Conservation (phyloP, 768 basidiomycete genomes). For the Peribolospora baueri region DNA sequence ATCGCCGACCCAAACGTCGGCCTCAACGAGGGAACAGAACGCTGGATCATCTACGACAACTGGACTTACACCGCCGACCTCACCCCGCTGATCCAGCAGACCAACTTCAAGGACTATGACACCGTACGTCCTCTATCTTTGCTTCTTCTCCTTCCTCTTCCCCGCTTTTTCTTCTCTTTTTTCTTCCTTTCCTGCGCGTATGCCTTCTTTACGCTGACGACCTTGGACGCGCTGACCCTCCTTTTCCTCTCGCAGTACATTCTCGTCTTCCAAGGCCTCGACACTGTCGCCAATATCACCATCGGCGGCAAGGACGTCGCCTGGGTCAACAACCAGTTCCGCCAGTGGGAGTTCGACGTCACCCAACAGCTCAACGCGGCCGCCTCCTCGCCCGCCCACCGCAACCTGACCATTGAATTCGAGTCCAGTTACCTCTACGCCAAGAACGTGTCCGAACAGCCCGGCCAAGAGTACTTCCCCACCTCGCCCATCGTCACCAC, state of each 20-base stretch:
- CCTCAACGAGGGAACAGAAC: slow-evolving; percentile 33
- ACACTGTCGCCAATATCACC: slow-evolving; percentile 34
- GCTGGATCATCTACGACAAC: slow-evolving; percentile 34
- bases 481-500: slow-evolving; percentile 16
- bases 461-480: slow-evolving; percentile 29
- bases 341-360: slow-evolving; percentile 32
- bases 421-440: slow-evolving; percentile 34
- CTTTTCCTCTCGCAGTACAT: slow-evolving; percentile 19
- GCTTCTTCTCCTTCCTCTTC: slow-evolving; percentile 11
- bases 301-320: slow-evolving; percentile 30
- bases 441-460: slow-evolving; percentile 28
- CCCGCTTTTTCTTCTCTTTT: slow-evolving; percentile 9
- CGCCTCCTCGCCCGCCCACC: slow-evolving; percentile 16
- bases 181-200: not conserved
- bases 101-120: no score
- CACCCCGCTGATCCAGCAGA: slow-evolving; percentile 15
- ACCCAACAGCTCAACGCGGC: slow-evolving; percentile 22
- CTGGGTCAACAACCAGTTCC: slow-evolving; percentile 37
- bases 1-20: slow-evolving; percentile 33
- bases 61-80: slow-evolving; percentile 38
- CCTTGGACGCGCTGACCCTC: no score
- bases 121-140: no score
- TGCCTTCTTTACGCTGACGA: no score
- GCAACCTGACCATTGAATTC: slow-evolving; percentile 29
- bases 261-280: slow-evolving; percentile 33